Evolutionary conservation across 2,329 filamentous ascomycete species (phyloP).

Genomic region (Colletotrichum horii): DNA sequence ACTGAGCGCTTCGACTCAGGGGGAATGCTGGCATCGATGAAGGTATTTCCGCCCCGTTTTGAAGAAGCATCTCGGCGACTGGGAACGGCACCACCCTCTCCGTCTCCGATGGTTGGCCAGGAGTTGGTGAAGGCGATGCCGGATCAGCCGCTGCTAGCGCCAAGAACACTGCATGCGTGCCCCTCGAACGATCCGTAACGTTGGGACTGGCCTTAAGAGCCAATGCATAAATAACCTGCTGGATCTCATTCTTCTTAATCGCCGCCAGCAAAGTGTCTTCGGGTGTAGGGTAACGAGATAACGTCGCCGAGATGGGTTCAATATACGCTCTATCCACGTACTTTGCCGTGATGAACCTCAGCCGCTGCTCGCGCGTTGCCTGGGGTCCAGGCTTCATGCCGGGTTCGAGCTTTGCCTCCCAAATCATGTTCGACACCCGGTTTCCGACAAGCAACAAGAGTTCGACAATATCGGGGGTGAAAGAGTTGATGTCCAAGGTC

Average conservation of each 20-base stretch:
- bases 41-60: constrained; percentile 93
- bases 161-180: constrained; percentile 87
- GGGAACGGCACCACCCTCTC: constrained; percentile 75
- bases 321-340: constrained; percentile 88
- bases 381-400: constrained; percentile 75
- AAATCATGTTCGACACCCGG: constrained; percentile 93
- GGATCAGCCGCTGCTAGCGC: constrained; percentile 93
- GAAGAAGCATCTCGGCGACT: constrained; percentile 86
- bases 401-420: constrained; percentile 85
- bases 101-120: constrained; percentile 41
- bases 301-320: constrained; percentile 74
- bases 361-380: constrained; percentile 85
- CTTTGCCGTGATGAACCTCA: constrained; percentile 95
- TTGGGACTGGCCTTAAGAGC: constrained; percentile 90
- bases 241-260: constrained; percentile 95
- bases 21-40: constrained; percentile 78
- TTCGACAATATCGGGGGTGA: constrained; percentile 96
- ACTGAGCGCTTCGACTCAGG: constrained; percentile 77
- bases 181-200: constrained; percentile 80
- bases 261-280: constrained; percentile 91
- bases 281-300: constrained; percentile 77
- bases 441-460: constrained; percentile 91
- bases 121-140: constrained; percentile 68
- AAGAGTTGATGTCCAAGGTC: constrained; percentile 93
- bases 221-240: constrained; percentile 89